phyloP scores from a whole-genome alignment of 2,329 filamentous ascomycete genomes.

The Chalaropsis ovoidea region DNA sequence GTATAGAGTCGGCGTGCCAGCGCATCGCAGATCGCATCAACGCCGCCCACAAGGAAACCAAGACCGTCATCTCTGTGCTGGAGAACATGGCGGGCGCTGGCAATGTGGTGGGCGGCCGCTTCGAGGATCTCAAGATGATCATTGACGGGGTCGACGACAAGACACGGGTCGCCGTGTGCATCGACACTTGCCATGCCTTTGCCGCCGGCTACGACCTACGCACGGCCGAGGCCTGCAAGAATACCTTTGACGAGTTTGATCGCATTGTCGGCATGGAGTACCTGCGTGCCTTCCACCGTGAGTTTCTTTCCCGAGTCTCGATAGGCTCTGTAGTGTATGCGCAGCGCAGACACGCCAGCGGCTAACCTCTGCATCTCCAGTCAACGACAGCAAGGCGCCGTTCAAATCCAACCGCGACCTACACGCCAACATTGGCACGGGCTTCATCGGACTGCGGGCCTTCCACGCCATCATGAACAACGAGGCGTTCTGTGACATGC shows the following conservation, averaged over 20 bases:
- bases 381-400: slow-evolving; percentile 94
- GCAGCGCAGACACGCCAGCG: neutral
- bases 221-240: slow-evolving; percentile 59
- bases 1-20: slow-evolving; percentile 57
- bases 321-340: neutral
- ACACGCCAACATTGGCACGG: slow-evolving; percentile 93
- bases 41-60: slow-evolving; percentile 65
- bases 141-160: slow-evolving; percentile 74
- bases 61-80: slow-evolving; percentile 67
- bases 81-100: slow-evolving; percentile 93
- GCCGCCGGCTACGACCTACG: slow-evolving; percentile 87
- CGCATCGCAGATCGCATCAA: slow-evolving; percentile 79
- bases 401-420: slow-evolving; percentile 72
- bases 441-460: slow-evolving; percentile 78
- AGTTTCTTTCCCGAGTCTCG: slow-evolving; percentile 24
- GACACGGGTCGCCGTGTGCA: slow-evolving; percentile 76
- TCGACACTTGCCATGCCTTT: slow-evolving; percentile 95
- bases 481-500: slow-evolving; percentile 60
- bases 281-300: slow-evolving; percentile 67
- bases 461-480: slow-evolving; percentile 91
- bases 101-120: slow-evolving; percentile 75
- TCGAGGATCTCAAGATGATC: slow-evolving; percentile 78
- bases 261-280: slow-evolving; percentile 65
- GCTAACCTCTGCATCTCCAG: slow-evolving; percentile 28
- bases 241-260: slow-evolving; percentile 68